A percentile compares a stretch with the other conserved stretches of the same genome.
These are phyloP conservation scores for Fusarium buxicola DNA, from an alignment of 2,329 filamentous ascomycete species.

Conservation along the genomic window DNA sequence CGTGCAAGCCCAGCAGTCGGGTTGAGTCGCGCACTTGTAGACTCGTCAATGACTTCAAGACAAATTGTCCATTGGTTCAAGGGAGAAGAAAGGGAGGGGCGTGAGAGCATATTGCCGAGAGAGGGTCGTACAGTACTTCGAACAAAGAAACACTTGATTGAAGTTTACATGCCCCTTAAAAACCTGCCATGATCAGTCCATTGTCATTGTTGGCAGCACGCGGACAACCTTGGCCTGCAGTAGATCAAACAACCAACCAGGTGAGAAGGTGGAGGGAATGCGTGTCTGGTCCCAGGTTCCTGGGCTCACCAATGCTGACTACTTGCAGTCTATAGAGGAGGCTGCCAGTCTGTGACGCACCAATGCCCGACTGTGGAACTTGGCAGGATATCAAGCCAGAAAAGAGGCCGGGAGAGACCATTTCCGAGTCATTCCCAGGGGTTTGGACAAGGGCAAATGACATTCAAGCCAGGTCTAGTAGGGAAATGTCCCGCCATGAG, in stretches of 20 bases:
- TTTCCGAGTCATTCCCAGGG: constrained; percentile 1
- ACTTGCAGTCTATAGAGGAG: constrained; percentile 16
- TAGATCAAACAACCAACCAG: constrained; percentile 7
- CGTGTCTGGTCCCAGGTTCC: constrained; percentile 7
- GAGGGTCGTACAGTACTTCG: background rate
- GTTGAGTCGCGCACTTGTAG: constrained; percentile 6
- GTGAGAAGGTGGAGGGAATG: background rate
- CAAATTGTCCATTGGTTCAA: constrained; percentile 10
- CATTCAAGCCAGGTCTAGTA: background rate
- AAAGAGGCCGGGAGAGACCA: constrained; percentile 11
- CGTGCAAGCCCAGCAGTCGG: constrained; percentile 8
- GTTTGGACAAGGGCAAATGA: constrained; percentile 1
- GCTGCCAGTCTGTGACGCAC: constrained; percentile 40
- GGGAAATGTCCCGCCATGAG: background rate
- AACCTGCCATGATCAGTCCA: constrained; percentile 9
- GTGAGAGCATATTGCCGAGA: constrained; percentile 7
- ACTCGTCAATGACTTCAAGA: constrained; percentile 20
- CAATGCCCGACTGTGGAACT: constrained; percentile 34
- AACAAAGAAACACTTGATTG: background rate
- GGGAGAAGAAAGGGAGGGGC: constrained; percentile 13
- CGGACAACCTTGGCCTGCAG: constrained; percentile 4
- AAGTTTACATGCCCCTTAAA: background rate
- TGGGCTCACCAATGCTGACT: constrained; percentile 20
- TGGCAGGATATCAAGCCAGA: constrained; percentile 3
- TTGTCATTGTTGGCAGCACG: constrained; percentile 8